phyloP scores from a whole-genome alignment of 352 stramenopile species.

The Phytophthora tentaculata region DNA sequence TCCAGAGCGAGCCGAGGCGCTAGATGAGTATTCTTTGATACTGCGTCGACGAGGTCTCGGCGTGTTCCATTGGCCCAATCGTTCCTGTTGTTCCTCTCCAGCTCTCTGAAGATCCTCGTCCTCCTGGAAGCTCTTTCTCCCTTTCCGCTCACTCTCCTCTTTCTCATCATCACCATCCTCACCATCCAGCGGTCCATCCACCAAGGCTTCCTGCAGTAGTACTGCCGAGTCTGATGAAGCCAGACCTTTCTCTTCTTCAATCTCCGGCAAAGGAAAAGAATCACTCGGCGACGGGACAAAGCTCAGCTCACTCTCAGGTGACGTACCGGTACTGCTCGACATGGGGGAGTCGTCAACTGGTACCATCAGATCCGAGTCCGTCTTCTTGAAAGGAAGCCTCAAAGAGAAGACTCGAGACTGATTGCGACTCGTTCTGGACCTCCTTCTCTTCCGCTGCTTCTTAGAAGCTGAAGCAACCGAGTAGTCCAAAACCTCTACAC shows the following conservation, averaged over 20 bases:
- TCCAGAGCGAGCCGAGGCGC: constrained; percentile 44
- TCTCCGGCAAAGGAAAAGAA: constrained; percentile 30
- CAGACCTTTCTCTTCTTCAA: constrained; percentile 29
- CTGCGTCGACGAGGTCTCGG: constrained; percentile 52
- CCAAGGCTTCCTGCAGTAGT: background rate
- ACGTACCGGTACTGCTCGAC: constrained; percentile 34
- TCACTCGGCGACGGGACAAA: constrained; percentile 33
- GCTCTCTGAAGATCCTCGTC: constrained; percentile 39
- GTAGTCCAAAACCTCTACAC: constrained; percentile 85
- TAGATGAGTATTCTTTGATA: constrained; percentile 50
- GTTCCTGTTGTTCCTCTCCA: constrained; percentile 60
- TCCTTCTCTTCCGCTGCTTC: constrained; percentile 37
- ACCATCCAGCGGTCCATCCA: constrained; percentile 41
- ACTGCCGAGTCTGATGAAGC: background rate
- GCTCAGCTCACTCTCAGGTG: constrained; percentile 33
- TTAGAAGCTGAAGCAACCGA: constrained; percentile 37
- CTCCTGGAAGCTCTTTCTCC: constrained; percentile 36
- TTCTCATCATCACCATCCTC: constrained; percentile 61
- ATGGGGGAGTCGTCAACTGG: constrained; percentile 30
- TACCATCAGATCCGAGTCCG: constrained; percentile 10
- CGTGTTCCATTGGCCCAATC: constrained; percentile 79
- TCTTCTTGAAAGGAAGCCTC: constrained; percentile 63
- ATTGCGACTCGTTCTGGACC: constrained; percentile 29
- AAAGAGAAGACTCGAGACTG: constrained; percentile 50
- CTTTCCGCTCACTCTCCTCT: constrained; percentile 35